These are phyloP conservation scores for Ascochyta koolunga DNA, from an alignment of 2,329 filamentous ascomycete species.

Conservation along the genomic window DNA sequence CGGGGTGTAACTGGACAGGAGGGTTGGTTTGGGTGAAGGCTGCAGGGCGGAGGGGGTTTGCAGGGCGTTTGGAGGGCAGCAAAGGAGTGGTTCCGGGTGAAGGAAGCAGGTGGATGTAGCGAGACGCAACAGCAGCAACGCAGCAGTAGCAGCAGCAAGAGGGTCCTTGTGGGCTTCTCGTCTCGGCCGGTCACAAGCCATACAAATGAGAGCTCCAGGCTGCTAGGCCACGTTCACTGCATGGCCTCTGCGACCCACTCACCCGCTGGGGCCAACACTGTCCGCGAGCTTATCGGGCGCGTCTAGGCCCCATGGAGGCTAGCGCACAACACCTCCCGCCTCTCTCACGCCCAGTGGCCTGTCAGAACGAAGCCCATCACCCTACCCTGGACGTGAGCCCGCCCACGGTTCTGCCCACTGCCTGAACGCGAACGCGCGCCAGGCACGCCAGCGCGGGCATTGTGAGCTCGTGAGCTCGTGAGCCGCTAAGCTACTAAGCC, in stretches of 20 bases:
- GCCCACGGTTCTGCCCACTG: constrained; percentile 6
- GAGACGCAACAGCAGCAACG: not conserved
- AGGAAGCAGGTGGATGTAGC: constrained; percentile 9
- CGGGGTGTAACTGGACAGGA: too few species aligned
- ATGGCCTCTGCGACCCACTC: constrained; percentile 1
- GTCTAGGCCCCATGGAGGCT: constrained; percentile 16
- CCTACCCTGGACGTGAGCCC: constrained; percentile 16
- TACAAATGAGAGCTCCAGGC: constrained; percentile 11
- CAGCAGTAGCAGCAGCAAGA: constrained; percentile 7
- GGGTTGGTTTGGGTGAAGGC: too few species aligned
- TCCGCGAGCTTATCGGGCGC: constrained; percentile 32
- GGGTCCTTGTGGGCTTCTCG: constrained; percentile 19
- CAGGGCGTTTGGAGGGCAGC: not conserved
- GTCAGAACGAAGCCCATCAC: constrained; percentile 1
- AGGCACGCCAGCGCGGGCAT: constrained; percentile 11
- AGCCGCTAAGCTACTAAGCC: too few species aligned
- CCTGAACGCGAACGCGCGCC: constrained; percentile 19
- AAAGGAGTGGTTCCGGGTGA: not conserved
- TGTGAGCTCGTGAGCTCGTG: not conserved
- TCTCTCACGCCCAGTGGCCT: constrained; percentile 18
- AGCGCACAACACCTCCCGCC: constrained; percentile 26
- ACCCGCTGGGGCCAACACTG: constrained; percentile 19
- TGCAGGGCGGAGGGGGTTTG: not conserved
- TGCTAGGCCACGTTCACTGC: constrained; percentile 28
- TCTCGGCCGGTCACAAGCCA: constrained; percentile 19